Evolutionary conservation across 495 filamentous ascomycete genomes (phyloP), one percentile per base, ranked within the genome.

Genomic region (Saxispiralis lemnorum): DNA sequence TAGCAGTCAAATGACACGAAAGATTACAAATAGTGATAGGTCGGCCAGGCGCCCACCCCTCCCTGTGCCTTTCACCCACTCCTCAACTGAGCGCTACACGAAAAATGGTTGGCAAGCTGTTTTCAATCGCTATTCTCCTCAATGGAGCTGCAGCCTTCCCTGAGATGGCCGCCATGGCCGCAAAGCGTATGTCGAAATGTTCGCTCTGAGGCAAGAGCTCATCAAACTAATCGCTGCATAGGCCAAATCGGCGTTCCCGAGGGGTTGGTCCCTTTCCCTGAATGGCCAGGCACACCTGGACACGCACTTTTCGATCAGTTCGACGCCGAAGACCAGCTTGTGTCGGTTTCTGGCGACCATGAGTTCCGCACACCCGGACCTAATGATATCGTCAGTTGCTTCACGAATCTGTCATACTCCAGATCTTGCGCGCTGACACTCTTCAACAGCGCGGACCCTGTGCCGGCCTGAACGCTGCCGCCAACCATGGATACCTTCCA

Each of bases 321-420:
- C 33, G 32, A 37, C 24, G 41, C 16, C 28, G 28, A 32, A 33
- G 33, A 44, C 12, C 41, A 44, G 18, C 32, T 35, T 12, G 41
- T 44, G 1, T 44, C 41, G n/a, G 35, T 33, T 35, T 35, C 32
- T 2, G 41, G 41, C 20, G 33, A 35, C 21, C 16, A 44, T 15
- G 41, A 32, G 20, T 44, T 35, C 24, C 14, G 31, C 35, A 19
- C 31, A 7, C 41, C 41, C 13, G 41, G 31, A 12, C 31, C 33
- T n/a, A 33, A 44, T 19, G 41, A 44, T 7, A 44, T 44, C 13
- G 20, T 31, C 6, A 33, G 41, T 20, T 28, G 24, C 24, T 28
- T 9, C 24, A 28, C 4, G 9, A 9, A 4, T 9, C 24, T 9
- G 24, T 28, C n/a, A n/a, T n/a, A n/a, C n/a, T n/a, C n/a, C n/a